Evolutionary conservation across 2,329 filamentous ascomycete species (phyloP).

Genomic region (Cryphonectria parasitica): DNA sequence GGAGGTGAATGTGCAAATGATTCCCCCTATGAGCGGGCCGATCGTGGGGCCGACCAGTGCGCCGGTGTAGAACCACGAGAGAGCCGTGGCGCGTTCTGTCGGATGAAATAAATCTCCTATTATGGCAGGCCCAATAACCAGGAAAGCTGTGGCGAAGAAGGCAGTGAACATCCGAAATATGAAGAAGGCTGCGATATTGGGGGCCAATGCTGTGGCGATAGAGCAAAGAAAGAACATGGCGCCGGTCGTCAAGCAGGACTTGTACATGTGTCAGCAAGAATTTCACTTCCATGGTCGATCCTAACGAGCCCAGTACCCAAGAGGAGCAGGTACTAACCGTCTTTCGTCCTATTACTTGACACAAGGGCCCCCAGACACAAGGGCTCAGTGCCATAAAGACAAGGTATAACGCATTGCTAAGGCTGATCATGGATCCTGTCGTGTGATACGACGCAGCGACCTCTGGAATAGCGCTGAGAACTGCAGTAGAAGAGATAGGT

Average conservation of each 20-base stretch:
- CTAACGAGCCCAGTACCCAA: slow-evolving; percentile 1
- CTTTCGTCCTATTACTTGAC: slow-evolving; percentile 65
- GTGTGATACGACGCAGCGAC: slow-evolving; percentile 18
- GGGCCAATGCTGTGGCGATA: slow-evolving; percentile 73
- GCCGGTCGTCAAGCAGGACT: slow-evolving; percentile 50
- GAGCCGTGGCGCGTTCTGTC: slow-evolving; percentile 71
- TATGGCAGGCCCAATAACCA: slow-evolving; percentile 63
- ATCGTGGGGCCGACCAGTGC: slow-evolving; percentile 73
- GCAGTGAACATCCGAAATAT: slow-evolving; percentile 75
- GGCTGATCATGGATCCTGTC: slow-evolving; percentile 22
- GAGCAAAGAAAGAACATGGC: slow-evolving; percentile 70
- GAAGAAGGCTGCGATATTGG: slow-evolving; percentile 72
- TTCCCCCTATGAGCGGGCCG: slow-evolving; percentile 72
- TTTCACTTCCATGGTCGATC: slow-evolving; percentile 30
- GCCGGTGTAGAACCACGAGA: slow-evolving; percentile 74
- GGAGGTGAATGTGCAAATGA: slow-evolving; percentile 73
- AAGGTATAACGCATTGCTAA: slow-evolving; percentile 58
- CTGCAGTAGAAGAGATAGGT: slow-evolving; percentile 18
- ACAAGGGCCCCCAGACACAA: slow-evolving; percentile 73
- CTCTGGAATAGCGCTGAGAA: slow-evolving; percentile 22
- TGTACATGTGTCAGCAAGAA: slow-evolving; percentile 41
- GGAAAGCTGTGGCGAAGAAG: slow-evolving; percentile 74
- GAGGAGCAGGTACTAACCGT: slow-evolving; percentile 47
- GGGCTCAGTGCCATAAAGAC: slow-evolving; percentile 73
- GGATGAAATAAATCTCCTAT: slow-evolving; percentile 63